These are phyloP conservation scores for Pseudopyricularia cyperi DNA, from an alignment of 2,329 filamentous ascomycete genomes.

Conservation along the genomic window DNA sequence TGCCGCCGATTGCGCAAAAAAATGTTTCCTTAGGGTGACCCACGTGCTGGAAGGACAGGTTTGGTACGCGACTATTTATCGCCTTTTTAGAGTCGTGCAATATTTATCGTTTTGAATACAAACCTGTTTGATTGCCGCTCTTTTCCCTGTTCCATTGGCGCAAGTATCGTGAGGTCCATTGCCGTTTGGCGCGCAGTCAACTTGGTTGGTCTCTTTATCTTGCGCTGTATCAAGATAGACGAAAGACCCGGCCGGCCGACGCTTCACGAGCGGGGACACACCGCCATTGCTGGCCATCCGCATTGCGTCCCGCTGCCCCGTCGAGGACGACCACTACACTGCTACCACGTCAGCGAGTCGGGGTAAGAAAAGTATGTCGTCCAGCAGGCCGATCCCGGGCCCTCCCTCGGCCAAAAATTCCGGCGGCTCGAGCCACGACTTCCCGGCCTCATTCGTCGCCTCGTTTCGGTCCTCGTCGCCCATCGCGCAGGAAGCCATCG, in stretches of 20 bases:
- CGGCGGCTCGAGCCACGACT: constrained; percentile 1
- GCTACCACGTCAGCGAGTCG: too few relatives aligned
- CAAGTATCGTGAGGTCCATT: too few relatives aligned
- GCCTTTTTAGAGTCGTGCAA: neutral
- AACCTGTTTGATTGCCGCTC: too few relatives aligned
- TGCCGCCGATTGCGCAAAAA: neutral
- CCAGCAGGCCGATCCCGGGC: constrained; percentile 14
- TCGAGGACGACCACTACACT: neutral
- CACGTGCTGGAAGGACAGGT: neutral
- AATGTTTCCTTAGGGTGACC: neutral
- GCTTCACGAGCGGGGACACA: neutral
- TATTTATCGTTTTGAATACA: neutral
- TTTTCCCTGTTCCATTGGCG: too few relatives aligned
- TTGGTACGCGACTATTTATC: neutral
- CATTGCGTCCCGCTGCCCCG: neutral
- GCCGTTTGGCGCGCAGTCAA: too few relatives aligned
- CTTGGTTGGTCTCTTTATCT: neutral
- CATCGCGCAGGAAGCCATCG: constrained; percentile 51
- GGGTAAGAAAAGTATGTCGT: constrained; percentile 4
- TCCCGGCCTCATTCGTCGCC: constrained; percentile 22
- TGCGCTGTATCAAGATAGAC: neutral
- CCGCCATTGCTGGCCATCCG: neutral
- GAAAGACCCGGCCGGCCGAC: neutral
- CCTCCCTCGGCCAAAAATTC: neutral
- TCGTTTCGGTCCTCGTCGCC: constrained; percentile 50